These are phyloP conservation scores for Arachnomyces sp. DNA, from an alignment of 2,329 filamentous ascomycete genomes.

Conservation along the genomic window DNA sequence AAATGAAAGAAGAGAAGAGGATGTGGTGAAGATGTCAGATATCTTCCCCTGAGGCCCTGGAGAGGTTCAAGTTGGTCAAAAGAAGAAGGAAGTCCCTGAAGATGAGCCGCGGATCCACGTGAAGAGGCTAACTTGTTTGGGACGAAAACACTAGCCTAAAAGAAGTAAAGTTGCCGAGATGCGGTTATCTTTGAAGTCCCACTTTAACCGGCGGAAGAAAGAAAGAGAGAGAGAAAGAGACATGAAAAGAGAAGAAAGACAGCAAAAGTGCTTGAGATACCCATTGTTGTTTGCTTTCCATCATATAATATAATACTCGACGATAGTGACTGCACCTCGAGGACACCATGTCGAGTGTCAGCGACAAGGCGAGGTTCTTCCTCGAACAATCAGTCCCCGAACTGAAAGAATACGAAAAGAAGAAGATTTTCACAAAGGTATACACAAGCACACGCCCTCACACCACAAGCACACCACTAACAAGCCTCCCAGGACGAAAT, in stretches of 20 bases:
- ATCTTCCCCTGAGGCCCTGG: slow-evolving; percentile 21
- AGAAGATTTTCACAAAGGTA: slow-evolving; percentile 80
- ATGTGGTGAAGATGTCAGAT: slow-evolving; percentile 7
- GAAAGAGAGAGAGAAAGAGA: background rate
- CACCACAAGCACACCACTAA: slow-evolving; percentile 1
- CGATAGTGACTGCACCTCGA: slow-evolving; percentile 5
- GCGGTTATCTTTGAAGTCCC: too few species aligned
- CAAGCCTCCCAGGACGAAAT: slow-evolving; percentile 65
- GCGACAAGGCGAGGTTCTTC: slow-evolving; percentile 92
- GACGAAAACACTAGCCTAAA: slow-evolving; percentile 1
- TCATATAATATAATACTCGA: background rate
- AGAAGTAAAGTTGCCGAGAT: background rate
- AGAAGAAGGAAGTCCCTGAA: slow-evolving; percentile 3
- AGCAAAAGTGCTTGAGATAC: background rate
- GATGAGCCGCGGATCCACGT: too few species aligned
- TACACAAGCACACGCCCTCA: slow-evolving; percentile 10
- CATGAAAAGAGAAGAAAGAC: background rate
- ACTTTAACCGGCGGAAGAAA: slow-evolving; percentile 1
- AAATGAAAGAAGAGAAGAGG: slow-evolving; percentile 14
- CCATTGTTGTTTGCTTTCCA: background rate
- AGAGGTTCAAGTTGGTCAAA: background rate
- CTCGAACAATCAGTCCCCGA: slow-evolving; percentile 88
- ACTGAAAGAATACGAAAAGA: slow-evolving; percentile 83
- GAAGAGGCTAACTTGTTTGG: background rate
- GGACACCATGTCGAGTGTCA: slow-evolving; percentile 64